Conservation (phyloP, 257 asterid species). For the Plantago major region DNA sequence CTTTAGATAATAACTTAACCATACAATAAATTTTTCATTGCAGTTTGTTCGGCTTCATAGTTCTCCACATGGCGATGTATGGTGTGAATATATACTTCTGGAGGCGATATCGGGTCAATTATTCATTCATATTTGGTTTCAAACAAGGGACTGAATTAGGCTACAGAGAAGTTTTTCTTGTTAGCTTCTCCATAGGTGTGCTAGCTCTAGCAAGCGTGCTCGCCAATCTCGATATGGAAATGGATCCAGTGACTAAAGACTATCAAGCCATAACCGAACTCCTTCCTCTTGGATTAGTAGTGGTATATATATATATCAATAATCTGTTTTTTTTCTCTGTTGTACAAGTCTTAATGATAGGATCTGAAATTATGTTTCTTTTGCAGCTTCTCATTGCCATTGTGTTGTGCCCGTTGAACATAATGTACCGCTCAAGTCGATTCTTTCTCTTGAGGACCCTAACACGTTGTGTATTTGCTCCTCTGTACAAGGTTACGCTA, state of each 20-base stretch:
- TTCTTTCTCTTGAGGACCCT: slow-evolving; percentile 37
- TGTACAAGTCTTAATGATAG: neutral
- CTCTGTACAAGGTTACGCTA: slow-evolving; percentile 48
- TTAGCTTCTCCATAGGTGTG: slow-evolving; percentile 34
- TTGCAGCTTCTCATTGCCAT: slow-evolving; percentile 41
- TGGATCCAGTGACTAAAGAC: slow-evolving; percentile 44
- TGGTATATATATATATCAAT: slow-evolving; percentile 19
- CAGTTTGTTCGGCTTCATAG: slow-evolving; percentile 56
- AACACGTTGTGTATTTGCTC: slow-evolving; percentile 41
- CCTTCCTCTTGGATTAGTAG: slow-evolving; percentile 47
- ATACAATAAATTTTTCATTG: slow-evolving; percentile 6
- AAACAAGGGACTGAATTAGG: slow-evolving; percentile 51
- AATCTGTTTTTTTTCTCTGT: neutral
- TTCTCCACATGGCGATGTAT: slow-evolving; percentile 47
- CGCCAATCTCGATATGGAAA: slow-evolving; percentile 55
- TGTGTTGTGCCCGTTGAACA: slow-evolving; percentile 54
- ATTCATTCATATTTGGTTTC: slow-evolving; percentile 48
- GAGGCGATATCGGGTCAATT: slow-evolving; percentile 44
- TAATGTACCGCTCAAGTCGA: slow-evolving; percentile 52
- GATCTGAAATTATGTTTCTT: neutral
- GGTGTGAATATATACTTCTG: slow-evolving; percentile 48
- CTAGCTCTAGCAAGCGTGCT: slow-evolving; percentile 43
- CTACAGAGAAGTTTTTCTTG: slow-evolving; percentile 38
- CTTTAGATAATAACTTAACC: neutral
- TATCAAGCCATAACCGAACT: slow-evolving; percentile 44